These are phyloP conservation scores for Magnusiomyces starmeri DNA, from an alignment of 1,139 yeast genomes.

Conservation along the genomic window DNA sequence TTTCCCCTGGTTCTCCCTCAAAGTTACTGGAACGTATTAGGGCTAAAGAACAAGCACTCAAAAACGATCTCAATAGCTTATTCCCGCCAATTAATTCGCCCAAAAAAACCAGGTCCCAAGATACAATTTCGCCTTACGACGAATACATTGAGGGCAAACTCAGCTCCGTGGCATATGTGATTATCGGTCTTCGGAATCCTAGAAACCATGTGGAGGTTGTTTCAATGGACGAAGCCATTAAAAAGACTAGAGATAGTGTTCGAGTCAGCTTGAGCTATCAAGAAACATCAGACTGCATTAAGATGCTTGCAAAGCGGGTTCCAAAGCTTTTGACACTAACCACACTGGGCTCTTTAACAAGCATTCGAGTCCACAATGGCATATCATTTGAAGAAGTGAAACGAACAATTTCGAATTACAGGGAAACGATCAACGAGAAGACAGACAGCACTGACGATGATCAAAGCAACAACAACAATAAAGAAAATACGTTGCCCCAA, in stretches of 20 bases:
- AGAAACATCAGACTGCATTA: constrained; percentile 9
- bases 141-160: constrained; percentile 13
- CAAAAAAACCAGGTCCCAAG: neutral
- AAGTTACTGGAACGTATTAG: constrained; percentile 29
- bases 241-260: constrained; percentile 12
- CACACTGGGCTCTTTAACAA: neutral
- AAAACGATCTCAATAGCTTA: neutral
- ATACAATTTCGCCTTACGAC: neutral
- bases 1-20: neutral
- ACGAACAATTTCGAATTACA: neutral
- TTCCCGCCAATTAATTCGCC: constrained; percentile 1
- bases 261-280: constrained; percentile 4
- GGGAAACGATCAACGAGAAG: neutral
- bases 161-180: constrained; percentile 9
- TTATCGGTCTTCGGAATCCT: constrained; percentile 12
- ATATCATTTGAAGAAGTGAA: neutral
- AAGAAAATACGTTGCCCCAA: neutral
- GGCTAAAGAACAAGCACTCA: constrained; percentile 28
- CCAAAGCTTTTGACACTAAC: constrained; percentile 7
- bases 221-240: constrained; percentile 8
- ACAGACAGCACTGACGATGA: neutral
- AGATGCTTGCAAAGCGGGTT: constrained; percentile 8
- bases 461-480: too few relatives aligned
- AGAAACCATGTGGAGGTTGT: constrained; percentile 2
- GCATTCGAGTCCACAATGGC: neutral